Percentiles rank a stretch among this genome's conserved stretches.
These are phyloP conservation scores for Aspergillus calidoustus DNA, from an alignment of 2,329 filamentous ascomycete genomes.

Conservation along the genomic window DNA sequence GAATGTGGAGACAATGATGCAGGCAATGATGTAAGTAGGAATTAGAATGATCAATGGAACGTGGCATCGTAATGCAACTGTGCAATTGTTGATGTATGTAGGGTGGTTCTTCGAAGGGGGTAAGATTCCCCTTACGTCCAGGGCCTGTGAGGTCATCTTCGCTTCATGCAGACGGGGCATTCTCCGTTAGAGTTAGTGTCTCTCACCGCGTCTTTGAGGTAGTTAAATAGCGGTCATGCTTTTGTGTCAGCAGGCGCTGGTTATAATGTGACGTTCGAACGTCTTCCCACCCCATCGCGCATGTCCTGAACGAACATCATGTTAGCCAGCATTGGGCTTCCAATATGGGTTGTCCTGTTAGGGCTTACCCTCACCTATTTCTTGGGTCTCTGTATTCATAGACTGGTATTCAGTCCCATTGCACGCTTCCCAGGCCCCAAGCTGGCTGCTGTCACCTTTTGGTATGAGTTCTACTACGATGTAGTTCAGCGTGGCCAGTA, in stretches of 20 bases:
- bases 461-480: constrained; percentile 13
- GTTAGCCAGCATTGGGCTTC: background rate
- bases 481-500: constrained; percentile 3
- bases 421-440: constrained; percentile 1
- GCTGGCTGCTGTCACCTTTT: constrained; percentile 4
- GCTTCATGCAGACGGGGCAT: background rate
- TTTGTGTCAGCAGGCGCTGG: background rate
- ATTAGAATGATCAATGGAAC: background rate
- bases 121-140: background rate
- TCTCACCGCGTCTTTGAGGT: background rate
- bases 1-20: background rate
- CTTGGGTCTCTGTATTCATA: background rate
- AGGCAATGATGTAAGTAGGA: background rate
- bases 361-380: background rate
- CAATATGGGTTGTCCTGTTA: background rate
- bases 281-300: background rate
- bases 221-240: background rate
- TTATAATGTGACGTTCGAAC: background rate
- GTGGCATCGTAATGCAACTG: background rate
- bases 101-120: background rate
- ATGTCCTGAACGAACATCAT: background rate
- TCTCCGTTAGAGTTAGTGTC: background rate
- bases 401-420: background rate
- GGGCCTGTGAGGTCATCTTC: background rate
- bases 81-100: background rate